These are phyloP conservation scores for Byssochlamys sp. DNA, from an alignment of 2,329 filamentous ascomycete species.

Conservation along the genomic window DNA sequence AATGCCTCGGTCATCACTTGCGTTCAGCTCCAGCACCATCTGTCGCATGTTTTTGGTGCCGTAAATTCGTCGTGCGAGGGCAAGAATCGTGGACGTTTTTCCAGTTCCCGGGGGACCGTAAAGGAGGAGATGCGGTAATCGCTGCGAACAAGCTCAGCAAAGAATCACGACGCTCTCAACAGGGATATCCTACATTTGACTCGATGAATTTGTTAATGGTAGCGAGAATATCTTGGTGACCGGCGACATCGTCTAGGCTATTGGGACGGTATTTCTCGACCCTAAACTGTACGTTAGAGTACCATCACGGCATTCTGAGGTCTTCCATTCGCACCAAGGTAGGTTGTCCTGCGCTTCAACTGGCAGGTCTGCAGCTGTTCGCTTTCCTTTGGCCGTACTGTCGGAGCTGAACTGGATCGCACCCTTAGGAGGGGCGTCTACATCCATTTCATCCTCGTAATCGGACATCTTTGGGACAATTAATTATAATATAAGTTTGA, in stretches of 20 bases:
- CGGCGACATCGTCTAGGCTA: slow-evolving; percentile 82
- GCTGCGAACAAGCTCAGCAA: slow-evolving; percentile 31
- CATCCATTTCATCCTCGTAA: slow-evolving; percentile 58
- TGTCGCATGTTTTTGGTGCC: slow-evolving; percentile 85
- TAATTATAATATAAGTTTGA: background rate
- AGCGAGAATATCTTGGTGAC: slow-evolving; percentile 90
- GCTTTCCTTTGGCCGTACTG: slow-evolving; percentile 69
- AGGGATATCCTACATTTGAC: slow-evolving; percentile 52
- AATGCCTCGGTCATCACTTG: slow-evolving; percentile 92
- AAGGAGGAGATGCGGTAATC: slow-evolving; percentile 86
- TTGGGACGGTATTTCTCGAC: slow-evolving; percentile 94
- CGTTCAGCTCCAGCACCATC: slow-evolving; percentile 97
- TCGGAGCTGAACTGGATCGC: slow-evolving; percentile 62
- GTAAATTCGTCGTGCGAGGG: slow-evolving; percentile 86
- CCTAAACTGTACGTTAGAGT: slow-evolving; percentile 39
- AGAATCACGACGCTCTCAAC: background rate
- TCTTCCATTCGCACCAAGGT: slow-evolving; percentile 57
- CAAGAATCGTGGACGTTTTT: slow-evolving; percentile 93
- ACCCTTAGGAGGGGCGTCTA: slow-evolving; percentile 47
- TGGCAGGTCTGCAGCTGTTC: slow-evolving; percentile 82
- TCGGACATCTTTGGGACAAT: slow-evolving; percentile 40
- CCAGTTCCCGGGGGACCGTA: slow-evolving; percentile 95
- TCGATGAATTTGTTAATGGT: slow-evolving; percentile 98
- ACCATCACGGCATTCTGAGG: background rate
- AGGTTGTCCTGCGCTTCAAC: slow-evolving; percentile 88